Evolutionary conservation across 768 basidiomycete genomes (phyloP).

Genomic region (Amanita rubescens): DNA sequence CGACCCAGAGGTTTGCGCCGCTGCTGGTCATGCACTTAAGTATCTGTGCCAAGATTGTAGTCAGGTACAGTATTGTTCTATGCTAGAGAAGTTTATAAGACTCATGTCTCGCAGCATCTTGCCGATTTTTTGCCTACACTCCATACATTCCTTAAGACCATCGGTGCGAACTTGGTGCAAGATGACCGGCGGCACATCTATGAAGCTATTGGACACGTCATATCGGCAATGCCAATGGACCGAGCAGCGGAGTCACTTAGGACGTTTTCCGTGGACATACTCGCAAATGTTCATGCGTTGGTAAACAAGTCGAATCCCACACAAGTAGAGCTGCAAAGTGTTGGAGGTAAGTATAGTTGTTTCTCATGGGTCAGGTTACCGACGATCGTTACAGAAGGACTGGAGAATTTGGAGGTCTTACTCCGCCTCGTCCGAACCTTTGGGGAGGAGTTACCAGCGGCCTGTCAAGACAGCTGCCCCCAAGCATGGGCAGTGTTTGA

Average conservation of each 20-base stretch:
- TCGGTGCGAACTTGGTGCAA: slow-evolving; percentile 71
- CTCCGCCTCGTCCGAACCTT: slow-evolving; percentile 75
- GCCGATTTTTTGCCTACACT: slow-evolving; percentile 88
- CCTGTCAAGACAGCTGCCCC: slow-evolving; percentile 70
- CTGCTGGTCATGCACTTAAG: slow-evolving; percentile 93
- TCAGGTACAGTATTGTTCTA: slow-evolving; percentile 38
- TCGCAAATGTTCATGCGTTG: slow-evolving; percentile 65
- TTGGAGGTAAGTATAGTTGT: slow-evolving; percentile 50
- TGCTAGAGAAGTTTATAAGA: neutral
- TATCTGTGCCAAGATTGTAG: slow-evolving; percentile 97
- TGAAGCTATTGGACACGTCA: slow-evolving; percentile 93
- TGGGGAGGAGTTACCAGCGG: slow-evolving; percentile 72
- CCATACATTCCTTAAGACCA: slow-evolving; percentile 78
- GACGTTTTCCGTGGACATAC: slow-evolving; percentile 80
- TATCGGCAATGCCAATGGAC: slow-evolving; percentile 88
- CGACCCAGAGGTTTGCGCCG: slow-evolving; percentile 80
- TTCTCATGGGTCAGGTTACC: neutral
- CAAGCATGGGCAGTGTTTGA: slow-evolving; percentile 87
- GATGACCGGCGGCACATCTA: slow-evolving; percentile 90
- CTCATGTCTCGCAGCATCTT: slow-evolving; percentile 53
- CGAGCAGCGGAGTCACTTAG: slow-evolving; percentile 81
- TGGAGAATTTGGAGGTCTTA: slow-evolving; percentile 94
- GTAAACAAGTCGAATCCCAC: slow-evolving; percentile 49
- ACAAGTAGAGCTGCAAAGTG: slow-evolving; percentile 62
- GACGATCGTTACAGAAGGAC: slow-evolving; percentile 45